A percentile compares a stretch with the other conserved stretches of the same genome.
Evolutionary conservation across 768 basidiomycete genomes (phyloP).

Genomic region (Trametes cingulata): DNA sequence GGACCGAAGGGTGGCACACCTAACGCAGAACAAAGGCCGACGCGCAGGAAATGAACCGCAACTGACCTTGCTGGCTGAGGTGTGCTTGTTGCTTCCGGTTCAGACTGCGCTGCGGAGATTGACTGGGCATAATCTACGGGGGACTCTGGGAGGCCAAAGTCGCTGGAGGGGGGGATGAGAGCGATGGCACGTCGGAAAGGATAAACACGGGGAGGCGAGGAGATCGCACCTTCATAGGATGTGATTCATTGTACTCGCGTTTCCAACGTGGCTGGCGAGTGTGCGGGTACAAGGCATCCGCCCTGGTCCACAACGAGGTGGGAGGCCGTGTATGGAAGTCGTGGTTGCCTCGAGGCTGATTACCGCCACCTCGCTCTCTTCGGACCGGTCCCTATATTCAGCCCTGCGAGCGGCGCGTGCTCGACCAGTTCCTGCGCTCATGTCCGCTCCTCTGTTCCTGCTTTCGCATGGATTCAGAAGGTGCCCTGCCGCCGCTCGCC

Average conservation of each 20-base stretch:
- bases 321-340: slow-evolving; percentile 56
- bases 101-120: slow-evolving; percentile 59
- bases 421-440: slow-evolving; percentile 19
- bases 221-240: slow-evolving; percentile 33
- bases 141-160: slow-evolving; percentile 24
- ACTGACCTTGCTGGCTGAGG: slow-evolving; percentile 50
- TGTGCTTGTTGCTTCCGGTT: slow-evolving; percentile 45
- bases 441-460: slow-evolving; percentile 12
- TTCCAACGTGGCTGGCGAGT: slow-evolving; percentile 60
- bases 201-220: slow-evolving; percentile 33
- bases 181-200: slow-evolving; percentile 32
- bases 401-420: neutral
- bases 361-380: slow-evolving; percentile 25
- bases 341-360: slow-evolving; percentile 41
- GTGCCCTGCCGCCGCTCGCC: neutral
- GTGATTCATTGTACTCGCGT: slow-evolving; percentile 48
- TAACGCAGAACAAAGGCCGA: slow-evolving; percentile 11
- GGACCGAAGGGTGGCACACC: neutral
- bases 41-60: slow-evolving; percentile 21
- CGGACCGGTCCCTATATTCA: slow-evolving; percentile 22
- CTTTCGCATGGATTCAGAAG: neutral
- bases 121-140: slow-evolving; percentile 51
- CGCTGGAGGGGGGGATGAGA: slow-evolving; percentile 28
- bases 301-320: slow-evolving; percentile 54
- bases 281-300: slow-evolving; percentile 40